phyloP scores from a whole-genome alignment of 2,329 filamentous ascomycete genomes.

The Xylariaceae sp. region DNA sequence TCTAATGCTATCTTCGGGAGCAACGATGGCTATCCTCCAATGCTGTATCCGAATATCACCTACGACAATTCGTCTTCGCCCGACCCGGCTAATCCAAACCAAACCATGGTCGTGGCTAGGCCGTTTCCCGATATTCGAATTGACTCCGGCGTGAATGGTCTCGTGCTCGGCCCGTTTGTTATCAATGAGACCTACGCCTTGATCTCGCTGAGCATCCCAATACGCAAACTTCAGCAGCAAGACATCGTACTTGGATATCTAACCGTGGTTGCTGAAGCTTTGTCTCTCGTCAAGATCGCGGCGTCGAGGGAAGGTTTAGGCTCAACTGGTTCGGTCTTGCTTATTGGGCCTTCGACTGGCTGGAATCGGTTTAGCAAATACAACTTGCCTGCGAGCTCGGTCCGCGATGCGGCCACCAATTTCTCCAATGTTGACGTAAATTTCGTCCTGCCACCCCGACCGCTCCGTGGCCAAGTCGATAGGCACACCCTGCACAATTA shows the following conservation, averaged over 20 bases:
- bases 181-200: conserved; percentile 75
- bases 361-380: conserved; percentile 65
- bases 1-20: conserved; percentile 63
- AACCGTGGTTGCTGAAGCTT: conserved; percentile 74
- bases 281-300: conserved; percentile 64
- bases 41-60: conserved; percentile 78
- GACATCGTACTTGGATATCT: conserved; percentile 78
- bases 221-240: conserved; percentile 66
- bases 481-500: conserved; percentile 53
- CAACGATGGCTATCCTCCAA: conserved; percentile 67
- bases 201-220: conserved; percentile 78
- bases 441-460: conserved; percentile 62
- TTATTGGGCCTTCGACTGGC: conserved; percentile 67
- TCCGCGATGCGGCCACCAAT: conserved; percentile 40
- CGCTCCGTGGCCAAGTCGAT: conserved; percentile 43
- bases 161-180: conserved; percentile 77
- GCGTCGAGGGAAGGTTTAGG: conserved; percentile 71
- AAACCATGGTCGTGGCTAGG: conserved; percentile 48
- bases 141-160: conserved; percentile 50
- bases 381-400: conserved; percentile 50
- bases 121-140: conserved; percentile 56
- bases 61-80: conserved; percentile 53
- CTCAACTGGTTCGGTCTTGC: conserved; percentile 67
- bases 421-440: conserved; percentile 53
- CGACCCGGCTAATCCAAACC: conserved; percentile 46